A percentile compares a stretch with the other conserved stretches of the same genome.
These are phyloP conservation scores for Tolypocladium ophioglossoides DNA, from an alignment of 2,329 filamentous ascomycete genomes.

Conservation along the genomic window DNA sequence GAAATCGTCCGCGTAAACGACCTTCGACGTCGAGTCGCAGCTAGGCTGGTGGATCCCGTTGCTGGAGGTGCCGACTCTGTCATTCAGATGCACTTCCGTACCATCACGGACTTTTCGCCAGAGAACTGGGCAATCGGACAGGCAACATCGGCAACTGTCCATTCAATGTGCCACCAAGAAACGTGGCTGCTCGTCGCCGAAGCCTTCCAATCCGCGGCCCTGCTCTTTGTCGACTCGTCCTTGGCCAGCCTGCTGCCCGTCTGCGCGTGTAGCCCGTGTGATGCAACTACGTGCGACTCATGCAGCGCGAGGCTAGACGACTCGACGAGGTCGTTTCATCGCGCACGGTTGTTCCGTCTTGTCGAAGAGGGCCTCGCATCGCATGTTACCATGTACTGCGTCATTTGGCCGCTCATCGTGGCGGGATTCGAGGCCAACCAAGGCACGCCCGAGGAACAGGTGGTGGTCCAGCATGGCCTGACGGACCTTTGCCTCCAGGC, in stretches of 20 bases:
- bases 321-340: background rate
- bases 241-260: background rate
- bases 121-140: constrained; percentile 1
- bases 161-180: background rate
- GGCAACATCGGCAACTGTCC: background rate
- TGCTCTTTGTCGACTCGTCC: background rate
- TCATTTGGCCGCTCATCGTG: background rate
- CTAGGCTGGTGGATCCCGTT: background rate
- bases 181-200: background rate
- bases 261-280: background rate
- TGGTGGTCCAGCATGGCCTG: background rate
- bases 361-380: background rate
- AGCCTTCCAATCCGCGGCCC: constrained; percentile 1
- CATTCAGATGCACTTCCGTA: background rate
- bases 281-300: background rate
- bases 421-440: background rate
- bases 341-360: background rate
- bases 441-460: background rate
- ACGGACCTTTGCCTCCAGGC: background rate
- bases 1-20: constrained; percentile 5
- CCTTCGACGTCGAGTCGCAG: constrained; percentile 1
- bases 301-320: background rate
- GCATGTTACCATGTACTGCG: background rate
- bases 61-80: background rate
- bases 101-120: constrained; percentile 2